phyloP scores from a whole-genome alignment of 768 basidiomycete genomes.

The Amanita rubescens region DNA sequence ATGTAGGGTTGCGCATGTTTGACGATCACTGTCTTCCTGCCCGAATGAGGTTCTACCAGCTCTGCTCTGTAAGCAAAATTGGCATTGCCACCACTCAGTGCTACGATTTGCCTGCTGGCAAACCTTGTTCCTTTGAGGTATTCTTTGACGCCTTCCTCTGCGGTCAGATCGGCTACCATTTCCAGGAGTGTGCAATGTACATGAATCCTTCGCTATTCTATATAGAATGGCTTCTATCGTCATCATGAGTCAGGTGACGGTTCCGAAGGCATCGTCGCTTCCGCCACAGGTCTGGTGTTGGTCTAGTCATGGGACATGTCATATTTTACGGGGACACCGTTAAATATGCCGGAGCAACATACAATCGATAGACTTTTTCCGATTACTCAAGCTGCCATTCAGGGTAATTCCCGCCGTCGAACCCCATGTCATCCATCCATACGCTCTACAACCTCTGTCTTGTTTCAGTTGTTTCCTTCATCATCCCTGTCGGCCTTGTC shows the following conservation, averaged over 20 bases:
- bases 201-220: background rate
- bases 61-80: constrained; percentile 56
- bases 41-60: constrained; percentile 32
- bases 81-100: constrained; percentile 42
- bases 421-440: too few relatives aligned
- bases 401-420: too few relatives aligned
- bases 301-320: too few relatives aligned
- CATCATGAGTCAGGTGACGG: background rate
- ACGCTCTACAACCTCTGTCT: too few relatives aligned
- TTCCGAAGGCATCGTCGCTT: too few relatives aligned
- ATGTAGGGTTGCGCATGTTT: constrained; percentile 50
- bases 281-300: too few relatives aligned
- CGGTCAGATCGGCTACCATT: constrained; percentile 22
- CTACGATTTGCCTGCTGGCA: constrained; percentile 28
- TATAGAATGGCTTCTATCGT: background rate
- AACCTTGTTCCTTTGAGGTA: constrained; percentile 47
- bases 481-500: too few relatives aligned
- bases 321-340: too few relatives aligned
- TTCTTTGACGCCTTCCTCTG: constrained; percentile 23
- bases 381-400: too few relatives aligned
- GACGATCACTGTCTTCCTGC: constrained; percentile 40
- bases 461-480: too few relatives aligned
- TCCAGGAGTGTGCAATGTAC: background rate
- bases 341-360: too few relatives aligned
- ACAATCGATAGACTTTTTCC: too few relatives aligned